Evolutionary conservation across 805 yeast genomes (phyloP).

Genomic region (Yarrowia sp.): DNA sequence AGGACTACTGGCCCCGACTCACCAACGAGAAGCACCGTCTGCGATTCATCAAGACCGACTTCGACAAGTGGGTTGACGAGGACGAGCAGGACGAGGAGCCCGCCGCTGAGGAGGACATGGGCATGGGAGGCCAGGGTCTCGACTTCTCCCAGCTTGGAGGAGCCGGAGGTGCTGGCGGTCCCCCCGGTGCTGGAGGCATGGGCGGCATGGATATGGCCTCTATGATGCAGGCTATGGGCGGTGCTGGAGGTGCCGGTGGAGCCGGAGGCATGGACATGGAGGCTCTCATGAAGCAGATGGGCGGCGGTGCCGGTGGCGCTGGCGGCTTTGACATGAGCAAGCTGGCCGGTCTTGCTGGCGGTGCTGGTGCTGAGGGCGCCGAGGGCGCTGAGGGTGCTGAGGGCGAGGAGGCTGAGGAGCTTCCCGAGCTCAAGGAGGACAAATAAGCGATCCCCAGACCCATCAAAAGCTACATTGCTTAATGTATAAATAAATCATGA

Average conservation of each 20-base stretch:
- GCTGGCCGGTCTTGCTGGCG: slow-evolving; percentile 43
- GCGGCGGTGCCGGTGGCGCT: slow-evolving; percentile 46
- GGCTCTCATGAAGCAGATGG: slow-evolving; percentile 38
- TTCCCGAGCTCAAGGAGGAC: slow-evolving; percentile 39
- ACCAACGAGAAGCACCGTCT: slow-evolving; percentile 83
- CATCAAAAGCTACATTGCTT: slow-evolving; percentile 19
- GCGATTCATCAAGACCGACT: slow-evolving; percentile 88
- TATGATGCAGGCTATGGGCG: slow-evolving; percentile 41
- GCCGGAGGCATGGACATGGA: slow-evolving; percentile 43
- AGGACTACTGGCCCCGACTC: slow-evolving; percentile 94
- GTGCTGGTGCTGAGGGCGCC: slow-evolving; percentile 38
- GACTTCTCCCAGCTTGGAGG: slow-evolving; percentile 56
- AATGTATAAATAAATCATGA: slow-evolving; percentile 24
- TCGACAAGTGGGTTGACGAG: slow-evolving; percentile 98
- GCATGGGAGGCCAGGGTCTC: slow-evolving; percentile 51
- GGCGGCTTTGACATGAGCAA: slow-evolving; percentile 48
- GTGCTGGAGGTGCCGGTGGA: slow-evolving; percentile 45
- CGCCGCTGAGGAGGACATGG: slow-evolving; percentile 52
- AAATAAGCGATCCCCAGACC: slow-evolving; percentile 16
- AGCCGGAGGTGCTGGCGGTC: slow-evolving; percentile 47
- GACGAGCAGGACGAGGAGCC: slow-evolving; percentile 89
- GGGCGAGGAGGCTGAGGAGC: slow-evolving; percentile 38
- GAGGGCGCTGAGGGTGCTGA: slow-evolving; percentile 24
- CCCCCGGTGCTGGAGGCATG: slow-evolving; percentile 46
- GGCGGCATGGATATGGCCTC: slow-evolving; percentile 41